Base-by-base conservation (phyloP, 2,329 filamentous ascomycete genomes). In the Cadophora malorum region DNA sequence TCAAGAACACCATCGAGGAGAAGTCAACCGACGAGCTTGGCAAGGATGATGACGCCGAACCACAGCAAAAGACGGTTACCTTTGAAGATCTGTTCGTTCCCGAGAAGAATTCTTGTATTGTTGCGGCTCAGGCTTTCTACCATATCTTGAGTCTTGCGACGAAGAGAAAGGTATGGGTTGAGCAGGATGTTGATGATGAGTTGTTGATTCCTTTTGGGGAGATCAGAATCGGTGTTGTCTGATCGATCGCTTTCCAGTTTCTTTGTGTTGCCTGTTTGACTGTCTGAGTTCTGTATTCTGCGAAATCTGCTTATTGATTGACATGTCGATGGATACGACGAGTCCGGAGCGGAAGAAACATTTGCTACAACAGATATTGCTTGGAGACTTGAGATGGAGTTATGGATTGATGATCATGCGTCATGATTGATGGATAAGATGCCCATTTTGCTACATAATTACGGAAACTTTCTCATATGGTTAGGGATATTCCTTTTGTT, bases 51-150 rank as follows among this genome's bases (percentile, higher is more conserved):
- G 67, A 63, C 31, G 68, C 70, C 33, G 67, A 69, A 33, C 71
- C 45, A 16, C 45, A 64, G 14, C 68, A 65, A 23, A 69, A 71
- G 47, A 87, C 83, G 79, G 81, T 96, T 52, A 80, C 84, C 0
- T 96, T 97, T 75, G 87, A 90, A 56, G 81, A 88, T 60, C 80
- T 97, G 10, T 86, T 96, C 55, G 83, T 86, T n/a, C 85, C 88
- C 0, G 75, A 76, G 10, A 79, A 82, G 45, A 74, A 76, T 52
- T 87, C 86, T 35, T 82, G 78, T 52, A 81, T 86, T 35, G 88
- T 93, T 14, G 91, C 90, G 9, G 89, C 91, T 1, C 91, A 94
- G 77, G 92, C 89, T 0, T 90, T 93, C 76, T 87, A 91, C 80
- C 91, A 96, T 77, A 83, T 92, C 1, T 84, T 96, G 16, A 83